phyloP scores from a whole-genome alignment of 2,329 filamentous ascomycete genomes.

The Decorospora gaudefroyi region DNA sequence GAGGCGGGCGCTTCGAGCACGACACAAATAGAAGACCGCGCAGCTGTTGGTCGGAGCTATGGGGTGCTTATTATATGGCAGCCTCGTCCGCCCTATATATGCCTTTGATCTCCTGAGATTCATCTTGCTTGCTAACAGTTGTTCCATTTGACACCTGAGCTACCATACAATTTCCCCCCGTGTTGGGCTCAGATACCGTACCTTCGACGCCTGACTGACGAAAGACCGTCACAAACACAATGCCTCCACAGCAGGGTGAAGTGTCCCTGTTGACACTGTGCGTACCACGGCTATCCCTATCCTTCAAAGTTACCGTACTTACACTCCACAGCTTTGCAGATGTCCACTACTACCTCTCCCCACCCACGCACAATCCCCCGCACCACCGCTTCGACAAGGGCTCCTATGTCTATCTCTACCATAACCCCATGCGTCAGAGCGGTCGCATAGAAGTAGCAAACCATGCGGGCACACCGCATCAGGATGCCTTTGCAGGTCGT shows the following conservation, averaged over 20 bases:
- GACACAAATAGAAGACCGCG: slow-evolving; percentile 42
- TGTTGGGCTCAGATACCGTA: slow-evolving; percentile 10
- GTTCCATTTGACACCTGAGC: slow-evolving; percentile 6
- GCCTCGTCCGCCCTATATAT: slow-evolving; percentile 26
- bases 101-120: slow-evolving; percentile 15
- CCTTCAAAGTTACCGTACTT: slow-evolving; percentile 10
- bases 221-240: slow-evolving; percentile 31
- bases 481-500: slow-evolving; percentile 80
- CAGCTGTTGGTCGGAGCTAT: slow-evolving; percentile 24
- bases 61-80: slow-evolving; percentile 18
- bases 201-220: slow-evolving; percentile 15
- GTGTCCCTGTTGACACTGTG: slow-evolving; percentile 55
- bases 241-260: slow-evolving; percentile 56
- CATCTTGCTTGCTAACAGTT: slow-evolving; percentile 21
- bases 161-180: slow-evolving; percentile 3
- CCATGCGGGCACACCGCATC: slow-evolving; percentile 71
- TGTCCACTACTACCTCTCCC: slow-evolving; percentile 76
- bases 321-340: slow-evolving; percentile 67
- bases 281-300: no score
- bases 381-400: slow-evolving; percentile 81
- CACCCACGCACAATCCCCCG: slow-evolving; percentile 67
- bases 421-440: slow-evolving; percentile 68
- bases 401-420: slow-evolving; percentile 80
- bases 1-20: slow-evolving; percentile 41
- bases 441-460: slow-evolving; percentile 79